These are phyloP conservation scores for Salix dunnii DNA, from an alignment of 345 rosid genomes.

Conservation along the genomic window DNA sequence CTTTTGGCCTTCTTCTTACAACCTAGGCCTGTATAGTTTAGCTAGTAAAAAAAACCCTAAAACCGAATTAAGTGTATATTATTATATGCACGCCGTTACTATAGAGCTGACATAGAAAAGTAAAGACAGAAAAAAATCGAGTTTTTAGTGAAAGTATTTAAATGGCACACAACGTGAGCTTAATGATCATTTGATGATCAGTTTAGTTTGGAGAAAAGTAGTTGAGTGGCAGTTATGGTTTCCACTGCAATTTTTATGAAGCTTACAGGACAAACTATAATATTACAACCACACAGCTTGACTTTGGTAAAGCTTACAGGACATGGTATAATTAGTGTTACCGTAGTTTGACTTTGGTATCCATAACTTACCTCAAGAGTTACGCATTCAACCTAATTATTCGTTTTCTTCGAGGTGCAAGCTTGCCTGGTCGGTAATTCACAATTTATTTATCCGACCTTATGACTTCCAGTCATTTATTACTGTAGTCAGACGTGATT, in stretches of 20 bases:
- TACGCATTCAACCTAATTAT: constrained; percentile 28
- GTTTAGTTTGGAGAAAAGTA: constrained; percentile 37
- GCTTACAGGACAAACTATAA: constrained; percentile 24
- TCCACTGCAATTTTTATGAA: constrained; percentile 19
- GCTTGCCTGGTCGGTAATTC: constrained; percentile 28
- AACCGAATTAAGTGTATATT: too few species aligned
- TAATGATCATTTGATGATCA: constrained; percentile 23
- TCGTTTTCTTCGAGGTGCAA: constrained; percentile 30
- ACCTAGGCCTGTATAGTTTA: too few species aligned
- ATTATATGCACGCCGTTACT: too few species aligned
- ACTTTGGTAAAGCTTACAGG: constrained; percentile 20
- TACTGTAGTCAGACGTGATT: constrained; percentile 21
- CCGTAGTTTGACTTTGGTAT: constrained; percentile 20
- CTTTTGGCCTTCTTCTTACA: too few species aligned
- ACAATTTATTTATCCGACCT: constrained; percentile 4
- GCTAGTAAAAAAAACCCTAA: too few species aligned
- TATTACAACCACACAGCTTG: constrained; percentile 9
- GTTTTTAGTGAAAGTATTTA: constrained; percentile 2
- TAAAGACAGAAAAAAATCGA: too few species aligned
- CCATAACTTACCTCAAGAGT: not conserved
- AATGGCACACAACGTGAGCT: constrained; percentile 16
- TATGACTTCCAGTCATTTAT: constrained; percentile 13
- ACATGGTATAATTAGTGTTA: constrained; percentile 12
- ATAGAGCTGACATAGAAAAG: too few species aligned
- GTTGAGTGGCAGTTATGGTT: constrained; percentile 42